These are phyloP conservation scores for Marsdenia floribunda DNA, from an alignment of 257 asterid genomes.

Conservation along the genomic window DNA sequence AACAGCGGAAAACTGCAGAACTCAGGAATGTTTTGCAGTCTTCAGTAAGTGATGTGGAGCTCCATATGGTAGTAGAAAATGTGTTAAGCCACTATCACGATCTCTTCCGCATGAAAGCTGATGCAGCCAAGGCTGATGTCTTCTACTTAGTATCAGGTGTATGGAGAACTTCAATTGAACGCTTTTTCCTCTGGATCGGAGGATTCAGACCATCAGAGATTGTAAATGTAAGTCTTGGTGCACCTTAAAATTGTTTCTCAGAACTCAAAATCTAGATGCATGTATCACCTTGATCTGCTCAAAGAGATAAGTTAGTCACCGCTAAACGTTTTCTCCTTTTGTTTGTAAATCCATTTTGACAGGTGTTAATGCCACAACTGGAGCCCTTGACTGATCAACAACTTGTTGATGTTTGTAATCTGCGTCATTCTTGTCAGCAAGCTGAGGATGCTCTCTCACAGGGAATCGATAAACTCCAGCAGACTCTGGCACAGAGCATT, in stretches of 20 bases:
- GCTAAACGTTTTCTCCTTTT: not conserved
- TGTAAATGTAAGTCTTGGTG: constrained; percentile 44
- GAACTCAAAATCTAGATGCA: not conserved
- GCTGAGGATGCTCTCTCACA: constrained; percentile 94
- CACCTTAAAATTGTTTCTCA: not conserved
- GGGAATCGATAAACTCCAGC: constrained; percentile 91
- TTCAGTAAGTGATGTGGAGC: constrained; percentile 47
- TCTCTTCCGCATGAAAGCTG: constrained; percentile 71
- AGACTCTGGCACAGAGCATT: constrained; percentile 66
- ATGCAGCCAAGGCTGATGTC: constrained; percentile 72
- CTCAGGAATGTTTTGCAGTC: constrained; percentile 59
- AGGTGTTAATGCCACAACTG: constrained; percentile 72
- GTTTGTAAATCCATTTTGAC: not conserved
- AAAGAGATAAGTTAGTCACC: not conserved
- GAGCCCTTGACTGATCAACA: constrained; percentile 70
- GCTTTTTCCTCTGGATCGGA: constrained; percentile 90
- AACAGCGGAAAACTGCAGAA: constrained; percentile 52
- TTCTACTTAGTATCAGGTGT: constrained; percentile 77
- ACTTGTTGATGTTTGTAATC: constrained; percentile 33
- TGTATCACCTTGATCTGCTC: not conserved
- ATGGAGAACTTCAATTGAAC: constrained; percentile 84
- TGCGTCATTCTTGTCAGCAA: constrained; percentile 75
- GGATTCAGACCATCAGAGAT: constrained; percentile 93
- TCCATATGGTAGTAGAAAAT: constrained; percentile 46
- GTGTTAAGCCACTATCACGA: constrained; percentile 60